Conservation (phyloP, 257 asterid species). For the Misopates orontium region DNA sequence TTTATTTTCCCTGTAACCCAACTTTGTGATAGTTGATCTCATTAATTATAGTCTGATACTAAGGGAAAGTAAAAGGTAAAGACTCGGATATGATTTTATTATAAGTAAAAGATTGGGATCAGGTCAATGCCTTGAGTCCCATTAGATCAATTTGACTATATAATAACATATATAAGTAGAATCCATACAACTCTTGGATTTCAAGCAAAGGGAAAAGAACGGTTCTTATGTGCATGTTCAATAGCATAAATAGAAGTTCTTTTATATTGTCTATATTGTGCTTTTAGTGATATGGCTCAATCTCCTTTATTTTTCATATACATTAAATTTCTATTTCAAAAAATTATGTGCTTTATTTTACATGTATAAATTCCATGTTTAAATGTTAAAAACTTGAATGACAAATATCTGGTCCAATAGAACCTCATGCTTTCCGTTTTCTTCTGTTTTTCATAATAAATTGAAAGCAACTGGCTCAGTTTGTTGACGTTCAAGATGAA, state of each 20-base stretch:
- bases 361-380: neutral
- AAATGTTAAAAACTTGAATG: no score
- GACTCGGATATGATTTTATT: conserved; percentile 23
- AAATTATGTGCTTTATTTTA: neutral
- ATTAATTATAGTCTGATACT: conserved; percentile 11
- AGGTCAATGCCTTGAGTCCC: conserved; percentile 32
- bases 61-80: conserved; percentile 9
- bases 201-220: conserved; percentile 29
- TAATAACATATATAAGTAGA: conserved; percentile 17
- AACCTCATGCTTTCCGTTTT: conserved; percentile 13
- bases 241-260: neutral
- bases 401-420: conserved; percentile 13
- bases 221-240: no score
- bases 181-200: conserved; percentile 49
- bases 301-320: no score
- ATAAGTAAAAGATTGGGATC: conserved; percentile 26
- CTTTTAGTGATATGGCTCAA: no score
- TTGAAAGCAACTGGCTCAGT: conserved; percentile 20
- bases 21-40: conserved; percentile 13
- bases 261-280: neutral
- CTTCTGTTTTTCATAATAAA: conserved; percentile 1
- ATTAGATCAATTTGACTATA: conserved; percentile 28
- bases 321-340: no score
- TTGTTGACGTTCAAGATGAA: conserved; percentile 27
- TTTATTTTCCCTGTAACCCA: conserved; percentile 19